A percentile compares a stretch with the other conserved stretches of the same genome.
These are phyloP conservation scores for Lactarius evosmus DNA, from an alignment of 768 basidiomycete genomes.

Conservation along the genomic window DNA sequence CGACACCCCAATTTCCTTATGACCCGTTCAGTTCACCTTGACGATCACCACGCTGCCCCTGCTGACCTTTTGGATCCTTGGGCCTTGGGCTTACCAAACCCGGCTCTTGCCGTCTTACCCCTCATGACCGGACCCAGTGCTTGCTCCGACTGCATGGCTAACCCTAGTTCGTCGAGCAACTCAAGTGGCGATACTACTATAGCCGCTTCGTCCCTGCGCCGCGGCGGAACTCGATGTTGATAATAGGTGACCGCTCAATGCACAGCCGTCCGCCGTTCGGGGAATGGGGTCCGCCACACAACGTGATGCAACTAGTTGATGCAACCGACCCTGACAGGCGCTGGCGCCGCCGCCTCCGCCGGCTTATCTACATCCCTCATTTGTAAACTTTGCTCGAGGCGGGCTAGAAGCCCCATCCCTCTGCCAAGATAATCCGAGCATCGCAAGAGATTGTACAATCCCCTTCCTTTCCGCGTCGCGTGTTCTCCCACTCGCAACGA, in stretches of 20 bases:
- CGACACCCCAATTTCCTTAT: slow-evolving; percentile 11
- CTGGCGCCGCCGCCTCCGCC: neutral
- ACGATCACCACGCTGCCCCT: slow-evolving; percentile 15
- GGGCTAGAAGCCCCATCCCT: slow-evolving; percentile 5
- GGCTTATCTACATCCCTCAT: neutral
- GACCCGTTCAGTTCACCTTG: slow-evolving; percentile 13
- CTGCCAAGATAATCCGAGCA: neutral
- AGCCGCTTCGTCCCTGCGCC: neutral
- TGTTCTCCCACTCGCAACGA: neutral
- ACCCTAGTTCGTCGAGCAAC: neutral
- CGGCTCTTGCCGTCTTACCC: slow-evolving; percentile 4
- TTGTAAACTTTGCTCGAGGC: slow-evolving; percentile 11
- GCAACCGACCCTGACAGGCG: slow-evolving; percentile 8
- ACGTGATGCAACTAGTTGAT: neutral
- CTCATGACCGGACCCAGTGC: slow-evolving; percentile 18
- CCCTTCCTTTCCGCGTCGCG: neutral
- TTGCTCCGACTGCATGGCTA: slow-evolving; percentile 3
- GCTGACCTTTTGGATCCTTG: slow-evolving; percentile 13
- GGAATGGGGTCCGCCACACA: neutral
- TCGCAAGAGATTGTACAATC: neutral
- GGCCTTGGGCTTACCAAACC: slow-evolving; percentile 9
- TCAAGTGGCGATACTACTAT: neutral
- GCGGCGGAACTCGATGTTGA: neutral
- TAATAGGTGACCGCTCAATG: neutral
- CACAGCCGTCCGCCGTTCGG: neutral